A percentile compares a stretch with the other conserved stretches of the same genome.
phyloP scores from a whole-genome alignment of 768 basidiomycete genomes.

The Mycena capillaripes region DNA sequence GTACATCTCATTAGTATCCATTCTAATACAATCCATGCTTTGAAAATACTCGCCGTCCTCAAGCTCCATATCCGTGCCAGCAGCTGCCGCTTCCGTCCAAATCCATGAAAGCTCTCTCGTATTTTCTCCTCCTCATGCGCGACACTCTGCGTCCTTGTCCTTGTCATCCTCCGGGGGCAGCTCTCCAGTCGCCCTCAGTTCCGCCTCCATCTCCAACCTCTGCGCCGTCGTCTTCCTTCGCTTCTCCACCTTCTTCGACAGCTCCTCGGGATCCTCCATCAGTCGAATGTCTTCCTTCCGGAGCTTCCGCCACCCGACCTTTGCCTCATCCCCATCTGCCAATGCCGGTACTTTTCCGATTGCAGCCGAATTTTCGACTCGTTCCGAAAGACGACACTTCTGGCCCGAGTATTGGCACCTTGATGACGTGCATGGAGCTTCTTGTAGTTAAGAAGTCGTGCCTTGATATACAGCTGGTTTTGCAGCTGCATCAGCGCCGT shows the following conservation, averaged over 20 bases:
- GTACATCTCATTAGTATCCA: no score
- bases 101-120: constrained; percentile 14
- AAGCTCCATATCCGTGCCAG: background rate
- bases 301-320: constrained; percentile 2
- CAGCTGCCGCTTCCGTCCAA: constrained; percentile 12
- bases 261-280: constrained; percentile 21
- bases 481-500: constrained; percentile 38
- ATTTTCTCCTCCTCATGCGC: background rate
- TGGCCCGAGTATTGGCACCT: constrained; percentile 12
- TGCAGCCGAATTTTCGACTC: background rate
- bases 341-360: constrained; percentile 13
- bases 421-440: constrained; percentile 41
- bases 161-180: background rate
- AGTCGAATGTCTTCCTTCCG: constrained; percentile 11
- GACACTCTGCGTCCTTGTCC: background rate
- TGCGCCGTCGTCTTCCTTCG: background rate
- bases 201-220: background rate
- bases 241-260: background rate
- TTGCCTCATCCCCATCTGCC: background rate
- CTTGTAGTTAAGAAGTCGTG: constrained; percentile 38
- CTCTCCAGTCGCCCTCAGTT: background rate
- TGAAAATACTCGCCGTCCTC: constrained; percentile 18
- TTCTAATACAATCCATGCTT: no score
- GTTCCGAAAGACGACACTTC: background rate
- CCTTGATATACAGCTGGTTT: constrained; percentile 38